Base-by-base conservation (phyloP, 805 yeast species). In the Wickerhamia fluorescens region DNA sequence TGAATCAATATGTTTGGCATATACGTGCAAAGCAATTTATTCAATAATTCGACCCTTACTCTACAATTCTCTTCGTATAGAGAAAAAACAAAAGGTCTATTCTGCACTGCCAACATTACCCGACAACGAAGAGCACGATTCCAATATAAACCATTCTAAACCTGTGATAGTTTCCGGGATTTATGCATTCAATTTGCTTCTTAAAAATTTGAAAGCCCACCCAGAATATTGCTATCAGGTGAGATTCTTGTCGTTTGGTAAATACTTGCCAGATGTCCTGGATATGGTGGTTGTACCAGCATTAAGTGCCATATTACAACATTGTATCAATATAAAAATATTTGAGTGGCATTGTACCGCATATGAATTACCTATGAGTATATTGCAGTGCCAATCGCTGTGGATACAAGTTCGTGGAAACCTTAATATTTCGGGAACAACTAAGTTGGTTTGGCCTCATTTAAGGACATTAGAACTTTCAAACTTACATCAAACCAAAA, bases 141-240 rank as follows among this genome's bases (percentile, higher is more conserved):
- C 20, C 29, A n/a, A 7, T 14, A 10, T 22, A 12, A 22, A 10
- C 7, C 8, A n/a, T 13, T 7, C 13, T 7, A 7, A 6, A 7
- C 16, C 33, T 8, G 21, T 25, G 10, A 31, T 25, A 6, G 30
- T 39, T 18, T 29, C 38, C 8, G 27, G 37, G 13, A 24, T 39
- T 8, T 36, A 36, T 19, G 33, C 37, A 14, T 28, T 39, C 20
- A 39, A 39, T 26, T 15, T 31, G 13, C 33, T 36, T 25, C 36
- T 39, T 26, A 34, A 36, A 21, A 23, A 19, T 12, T 16, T 34
- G 7, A 13, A n/a, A n/a, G 16, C 14, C 7, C 10, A 25, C 15
- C 29, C 34, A 4, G 8, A 12, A 5, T 16, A 12, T 9, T 25
- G 35, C 5, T 16, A 20, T 4, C 21, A 28, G 15, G 30, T 31